Base-by-base conservation (phyloP, 2,329 filamentous ascomycete genomes). In the Davidsoniella virescens region DNA sequence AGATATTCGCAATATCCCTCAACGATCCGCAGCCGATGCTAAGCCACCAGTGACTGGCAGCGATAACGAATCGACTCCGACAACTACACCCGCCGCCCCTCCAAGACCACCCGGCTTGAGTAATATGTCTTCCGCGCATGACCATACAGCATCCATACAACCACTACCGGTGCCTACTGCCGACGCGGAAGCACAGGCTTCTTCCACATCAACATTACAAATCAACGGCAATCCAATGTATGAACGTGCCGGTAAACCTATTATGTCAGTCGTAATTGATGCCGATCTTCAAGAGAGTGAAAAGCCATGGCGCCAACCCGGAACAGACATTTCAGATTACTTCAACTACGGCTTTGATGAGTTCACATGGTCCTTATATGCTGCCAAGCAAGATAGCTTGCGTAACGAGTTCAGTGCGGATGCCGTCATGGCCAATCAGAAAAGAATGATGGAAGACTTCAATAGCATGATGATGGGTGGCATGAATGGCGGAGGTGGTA, bases 341-440 rank as follows among this genome's bases (percentile, higher is more conserved):
- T 96, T 96, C 76, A 96, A 96, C 70, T 96, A 96, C 65, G 90
- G 90, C 52, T 96, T 96, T 61, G 90, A 96, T 66, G 90, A 96
- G 65, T 96, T 95, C 65, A 94, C 88, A 1, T 98, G 92, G 92
- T 84, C 88, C 5, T 76, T 88, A 49, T 98, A 98, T 63, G 87
- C 88, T 29, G 72, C 87, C 53, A 93, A 94, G 61, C 92, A 96
- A 63, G 80, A 92, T 56, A 72, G 71, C 20, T 72, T 95, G 59
- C 77, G 84, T 16, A 78, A 78, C 56, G 85, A 90, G 57, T 86
- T 87, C 57, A 77, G 76, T 52, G 78, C 82, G 44, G 77, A 81
- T 41, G 70, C 71, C 41, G 72, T 81, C 48, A 73, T 75, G 17
- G 68, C 70, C 49, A 78, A 73, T 56, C 77, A 77, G 57, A 88